phyloP scores from a whole-genome alignment of 805 yeast species.

The Blastobotrys chiropterorum region DNA sequence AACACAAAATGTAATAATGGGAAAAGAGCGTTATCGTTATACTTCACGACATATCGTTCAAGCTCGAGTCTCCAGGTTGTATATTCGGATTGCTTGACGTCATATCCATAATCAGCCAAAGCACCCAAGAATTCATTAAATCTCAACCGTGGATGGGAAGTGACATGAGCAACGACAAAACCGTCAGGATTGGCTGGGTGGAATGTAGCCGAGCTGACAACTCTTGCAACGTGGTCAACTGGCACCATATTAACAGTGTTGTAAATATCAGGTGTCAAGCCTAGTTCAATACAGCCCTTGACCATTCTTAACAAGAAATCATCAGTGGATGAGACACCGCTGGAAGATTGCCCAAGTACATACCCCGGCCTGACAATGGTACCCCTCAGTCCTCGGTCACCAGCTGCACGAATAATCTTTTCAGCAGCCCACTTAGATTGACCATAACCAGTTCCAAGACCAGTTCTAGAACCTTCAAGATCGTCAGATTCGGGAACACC shows the following conservation, averaged over 20 bases:
- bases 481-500: conserved; percentile 84
- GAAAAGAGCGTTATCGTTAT: conserved; percentile 78
- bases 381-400: conserved; percentile 79
- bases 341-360: conserved; percentile 75
- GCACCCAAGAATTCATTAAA: conserved; percentile 70
- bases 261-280: conserved; percentile 74
- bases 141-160: conserved; percentile 88
- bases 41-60: conserved; percentile 71
- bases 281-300: conserved; percentile 89
- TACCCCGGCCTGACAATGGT: conserved; percentile 94
- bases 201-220: conserved; percentile 75
- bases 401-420: conserved; percentile 80
- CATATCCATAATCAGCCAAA: conserved; percentile 66
- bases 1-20: conserved; percentile 92
- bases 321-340: conserved; percentile 93
- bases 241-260: conserved; percentile 95
- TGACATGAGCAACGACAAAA: conserved; percentile 84
- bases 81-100: conserved; percentile 56
- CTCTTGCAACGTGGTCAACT: conserved; percentile 95
- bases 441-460: conserved; percentile 90
- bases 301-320: conserved; percentile 91
- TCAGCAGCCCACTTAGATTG: conserved; percentile 98
- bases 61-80: conserved; percentile 70
- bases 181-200: conserved; percentile 54
- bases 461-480: conserved; percentile 70